Evolutionary conservation across 106 monocot species (phyloP), one percentile per base, ranked within the genome.

Genomic region (Allium fistulosum): DNA sequence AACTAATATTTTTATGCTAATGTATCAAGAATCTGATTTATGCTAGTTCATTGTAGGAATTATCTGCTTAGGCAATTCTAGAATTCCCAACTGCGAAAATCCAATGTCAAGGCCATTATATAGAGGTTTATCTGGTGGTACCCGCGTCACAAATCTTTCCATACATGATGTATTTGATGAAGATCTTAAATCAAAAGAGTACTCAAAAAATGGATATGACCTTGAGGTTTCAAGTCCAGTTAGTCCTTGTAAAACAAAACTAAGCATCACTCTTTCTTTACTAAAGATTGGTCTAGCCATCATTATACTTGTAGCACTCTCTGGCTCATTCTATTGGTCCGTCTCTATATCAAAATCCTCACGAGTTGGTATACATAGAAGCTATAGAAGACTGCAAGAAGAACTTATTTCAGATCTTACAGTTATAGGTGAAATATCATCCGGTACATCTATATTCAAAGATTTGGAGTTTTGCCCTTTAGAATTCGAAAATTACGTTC

Each of bases 401-500:
- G 80, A 90, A 77, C 80, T 94, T 5, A 46, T 94, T 15, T 49
- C 79, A 0, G 94, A 94, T 68, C 82, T 94, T 4, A 53, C 72
- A 11, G 76, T 83, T 11, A 79, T 94, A 11, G 82, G 87, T 17
- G 80, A 84, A 69, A 80, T 87, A 6, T 90, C 90, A 1, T 74
- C 71, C 14, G 87, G 84, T 15, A 51, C 59, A 17, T 49, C 72
- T 3, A 87, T 75, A 62, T 51, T 57, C 16, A 90, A 83, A 49
- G 90, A 90, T 66, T 51, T 87, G 9, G 90, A 90, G 10, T 82
- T 90, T 51, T 94, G 94, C 72, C 66, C 71, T 0, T 80, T 78
- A 0, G 82, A 94, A 72, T 80, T 81, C 12, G 94, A 94, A 76
- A 87, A 94, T 66, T 88, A 81, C 48, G 87, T 87, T 4, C 94